Evolutionary conservation across 139 green algal genomes (phyloP).

Genomic region (Closterium sp.): DNA sequence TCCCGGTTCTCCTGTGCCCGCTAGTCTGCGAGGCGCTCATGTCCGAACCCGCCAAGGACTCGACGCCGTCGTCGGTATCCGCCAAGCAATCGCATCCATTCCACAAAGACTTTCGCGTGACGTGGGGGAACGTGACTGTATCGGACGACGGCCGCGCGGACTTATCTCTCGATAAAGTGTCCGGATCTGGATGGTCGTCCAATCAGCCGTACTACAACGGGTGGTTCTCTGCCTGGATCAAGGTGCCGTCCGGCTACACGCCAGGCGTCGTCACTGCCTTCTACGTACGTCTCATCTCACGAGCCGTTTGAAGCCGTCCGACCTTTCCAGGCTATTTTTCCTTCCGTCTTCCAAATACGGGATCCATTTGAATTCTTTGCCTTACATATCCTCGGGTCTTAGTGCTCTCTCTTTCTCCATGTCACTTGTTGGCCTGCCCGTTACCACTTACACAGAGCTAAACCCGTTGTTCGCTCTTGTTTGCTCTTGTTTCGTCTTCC

Average conservation of each 20-base stretch:
- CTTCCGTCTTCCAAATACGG: too few species aligned
- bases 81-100: not conserved
- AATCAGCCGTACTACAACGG: not conserved
- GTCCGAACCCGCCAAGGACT: not conserved
- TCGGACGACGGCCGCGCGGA: not conserved
- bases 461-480: too few species aligned
- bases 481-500: too few species aligned
- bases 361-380: too few species aligned
- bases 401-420: too few species aligned
- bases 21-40: not conserved
- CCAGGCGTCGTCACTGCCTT: constrained; percentile 17
- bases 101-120: not conserved
- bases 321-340: too few species aligned
- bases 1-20: not conserved
- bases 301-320: not conserved
- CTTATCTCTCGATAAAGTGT: not conserved
- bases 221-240: constrained; percentile 5
- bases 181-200: not conserved
- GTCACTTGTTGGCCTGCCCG: too few species aligned
- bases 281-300: constrained; percentile 12
- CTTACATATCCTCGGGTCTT: too few species aligned
- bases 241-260: constrained; percentile 16
- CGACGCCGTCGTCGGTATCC: too few species aligned
- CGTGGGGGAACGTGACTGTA: not conserved
- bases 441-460: too few species aligned